A percentile compares a stretch with the other conserved stretches of the same genome.
These are phyloP conservation scores for Chrysosporium keratinophilum DNA, from an alignment of 2,329 filamentous ascomycete genomes.

Conservation along the genomic window DNA sequence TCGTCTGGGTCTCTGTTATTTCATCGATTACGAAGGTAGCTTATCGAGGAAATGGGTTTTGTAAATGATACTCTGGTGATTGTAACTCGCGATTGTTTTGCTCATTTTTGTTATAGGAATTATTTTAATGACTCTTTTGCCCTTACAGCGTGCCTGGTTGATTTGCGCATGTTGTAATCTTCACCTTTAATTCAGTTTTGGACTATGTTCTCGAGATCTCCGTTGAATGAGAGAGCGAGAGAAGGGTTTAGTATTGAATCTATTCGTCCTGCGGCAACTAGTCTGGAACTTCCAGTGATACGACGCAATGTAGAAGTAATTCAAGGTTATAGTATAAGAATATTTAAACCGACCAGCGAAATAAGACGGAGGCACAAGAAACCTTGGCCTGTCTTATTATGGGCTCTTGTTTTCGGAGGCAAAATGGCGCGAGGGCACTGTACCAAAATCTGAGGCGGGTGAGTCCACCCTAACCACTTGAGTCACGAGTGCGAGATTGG, in stretches of 20 bases:
- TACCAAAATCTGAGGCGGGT: background rate
- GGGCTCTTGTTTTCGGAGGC: background rate
- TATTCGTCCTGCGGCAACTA: too few relatives aligned
- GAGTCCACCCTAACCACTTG: background rate
- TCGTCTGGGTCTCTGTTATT: background rate
- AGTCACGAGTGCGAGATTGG: background rate
- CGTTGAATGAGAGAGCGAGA: too few relatives aligned
- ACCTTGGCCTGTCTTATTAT: too few relatives aligned
- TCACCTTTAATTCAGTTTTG: background rate
- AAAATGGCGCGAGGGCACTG: background rate
- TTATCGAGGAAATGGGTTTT: slow-evolving; percentile 27
- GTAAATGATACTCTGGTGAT: slow-evolving; percentile 37
- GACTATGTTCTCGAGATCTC: background rate
- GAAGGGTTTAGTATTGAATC: too few relatives aligned
- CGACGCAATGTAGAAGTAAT: too few relatives aligned
- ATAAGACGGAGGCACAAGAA: too few relatives aligned
- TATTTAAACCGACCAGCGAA: too few relatives aligned
- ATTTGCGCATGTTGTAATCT: background rate
- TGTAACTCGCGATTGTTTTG: slow-evolving; percentile 26
- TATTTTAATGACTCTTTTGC: slow-evolving; percentile 11
- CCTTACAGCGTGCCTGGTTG: background rate
- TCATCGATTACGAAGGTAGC: slow-evolving; percentile 1
- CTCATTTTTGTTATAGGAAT: slow-evolving; percentile 17
- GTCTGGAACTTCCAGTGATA: too few relatives aligned
- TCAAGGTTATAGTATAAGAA: too few relatives aligned